Evolutionary conservation across 768 basidiomycete species (phyloP).

Genomic region (Pilatotrama ljubarskyi): DNA sequence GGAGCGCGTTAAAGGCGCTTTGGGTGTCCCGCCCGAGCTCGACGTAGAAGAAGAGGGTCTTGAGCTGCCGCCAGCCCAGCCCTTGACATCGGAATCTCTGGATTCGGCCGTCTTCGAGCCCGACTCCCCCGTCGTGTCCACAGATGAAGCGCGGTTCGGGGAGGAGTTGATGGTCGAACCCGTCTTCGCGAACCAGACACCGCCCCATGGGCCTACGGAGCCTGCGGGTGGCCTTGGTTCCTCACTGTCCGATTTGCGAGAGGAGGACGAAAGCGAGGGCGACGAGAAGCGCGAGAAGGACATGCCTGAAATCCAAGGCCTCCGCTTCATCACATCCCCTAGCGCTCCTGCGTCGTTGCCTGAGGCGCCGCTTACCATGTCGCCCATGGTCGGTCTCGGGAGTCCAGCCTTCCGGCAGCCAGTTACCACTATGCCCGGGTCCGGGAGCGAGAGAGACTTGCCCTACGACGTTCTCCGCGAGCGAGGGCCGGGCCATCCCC

Average conservation of each 20-base stretch:
- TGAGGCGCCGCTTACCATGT: constrained; percentile 22
- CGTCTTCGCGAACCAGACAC: constrained; percentile 33
- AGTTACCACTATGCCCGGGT: constrained; percentile 13
- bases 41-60: constrained; percentile 52
- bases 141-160: not conserved
- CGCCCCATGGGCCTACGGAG: constrained; percentile 22
- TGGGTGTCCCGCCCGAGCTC: constrained; percentile 86
- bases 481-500: constrained; percentile 68
- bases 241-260: constrained; percentile 26
- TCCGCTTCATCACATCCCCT: constrained; percentile 31
- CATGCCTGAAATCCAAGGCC: constrained; percentile 28
- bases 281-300: constrained; percentile 37
- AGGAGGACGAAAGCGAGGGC: constrained; percentile 33
- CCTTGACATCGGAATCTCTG: constrained; percentile 14
- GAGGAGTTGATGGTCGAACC: constrained; percentile 34
- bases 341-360: constrained; percentile 7
- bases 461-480: constrained; percentile 58
- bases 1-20: constrained; percentile 85
- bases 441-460: constrained; percentile 22
- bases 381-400: constrained; percentile 18
- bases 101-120: constrained; percentile 25
- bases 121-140: constrained; percentile 25
- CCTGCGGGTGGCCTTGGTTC: constrained; percentile 21
- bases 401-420: constrained; percentile 5
- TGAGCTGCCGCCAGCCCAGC: constrained; percentile 6